Percentiles rank a stretch among this genome's conserved stretches.
Conservation (phyloP, 1,284 basidiomycete species). For the Crepidotus sp. region DNA sequence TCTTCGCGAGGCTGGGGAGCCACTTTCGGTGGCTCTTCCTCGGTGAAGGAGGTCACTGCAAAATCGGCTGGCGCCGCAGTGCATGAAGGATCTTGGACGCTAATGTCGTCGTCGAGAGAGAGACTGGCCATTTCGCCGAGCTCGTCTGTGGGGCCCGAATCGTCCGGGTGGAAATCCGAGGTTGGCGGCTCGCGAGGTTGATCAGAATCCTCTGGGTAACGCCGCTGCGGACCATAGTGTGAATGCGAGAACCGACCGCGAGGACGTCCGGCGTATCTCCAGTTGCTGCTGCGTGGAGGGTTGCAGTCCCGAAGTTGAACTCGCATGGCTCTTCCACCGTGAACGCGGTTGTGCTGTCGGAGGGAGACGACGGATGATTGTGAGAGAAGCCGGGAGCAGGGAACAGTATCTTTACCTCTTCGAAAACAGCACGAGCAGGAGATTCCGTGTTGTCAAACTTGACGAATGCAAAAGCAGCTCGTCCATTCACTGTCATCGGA, state of each 20-base stretch:
- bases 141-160: slow-evolving; percentile 1
- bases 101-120: slow-evolving; percentile 5
- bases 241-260: slow-evolving; percentile 26
- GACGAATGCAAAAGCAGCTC: slow-evolving; percentile 66
- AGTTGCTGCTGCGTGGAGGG: slow-evolving; percentile 34
- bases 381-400: not conserved
- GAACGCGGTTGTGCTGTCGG: slow-evolving; percentile 53
- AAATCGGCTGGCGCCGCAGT: slow-evolving; percentile 2
- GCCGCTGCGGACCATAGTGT: slow-evolving; percentile 23
- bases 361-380: not conserved
- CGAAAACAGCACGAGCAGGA: slow-evolving; percentile 49
- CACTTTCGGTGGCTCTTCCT: not conserved
- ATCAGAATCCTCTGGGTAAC: slow-evolving; percentile 19
- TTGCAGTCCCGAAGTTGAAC: slow-evolving; percentile 59
- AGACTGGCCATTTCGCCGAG: not conserved
- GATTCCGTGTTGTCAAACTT: slow-evolving; percentile 54
- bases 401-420: slow-evolving; percentile 39
- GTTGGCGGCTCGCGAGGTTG: slow-evolving; percentile 8
- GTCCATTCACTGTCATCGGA: slow-evolving; percentile 41
- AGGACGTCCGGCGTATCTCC: slow-evolving; percentile 33
- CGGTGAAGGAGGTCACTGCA: not conserved
- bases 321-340: slow-evolving; percentile 60
- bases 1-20: slow-evolving; percentile 1
- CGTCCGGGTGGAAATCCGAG: slow-evolving; percentile 1
- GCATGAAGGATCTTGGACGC: not conserved